Percentiles rank a stretch among this genome's conserved stretches.
Conservation (phyloP, 176 grass and related monocot species). For the Hordeum vulgare region MorexV3_pseudomolecules_assembly NC_058524.1:504321816-504322315, state of each 20-base stretch:
- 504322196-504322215: constrained; percentile 72
- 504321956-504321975: too few relatives aligned
- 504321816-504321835: neutral
- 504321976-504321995: too few relatives aligned
- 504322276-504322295: neutral
- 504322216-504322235: constrained; percentile 79
- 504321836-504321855: neutral
- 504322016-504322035: neutral
- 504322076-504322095: neutral
- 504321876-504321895: neutral
- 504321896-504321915: neutral
- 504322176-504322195: constrained; percentile 56
- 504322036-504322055: neutral
- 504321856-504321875: neutral
- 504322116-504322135: neutral
- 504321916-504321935: neutral
- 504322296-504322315: constrained; percentile 15
- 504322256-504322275: constrained; percentile 54
- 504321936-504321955: too few relatives aligned
- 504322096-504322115: neutral
- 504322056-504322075: neutral
- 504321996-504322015: neutral
- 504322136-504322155: too few relatives aligned
- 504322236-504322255: constrained; percentile 87
- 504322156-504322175: constrained; percentile 75